Base-by-base conservation (phyloP, 1,284 basidiomycete species). In the Anthracocystis panici-leucophaei region DNA sequence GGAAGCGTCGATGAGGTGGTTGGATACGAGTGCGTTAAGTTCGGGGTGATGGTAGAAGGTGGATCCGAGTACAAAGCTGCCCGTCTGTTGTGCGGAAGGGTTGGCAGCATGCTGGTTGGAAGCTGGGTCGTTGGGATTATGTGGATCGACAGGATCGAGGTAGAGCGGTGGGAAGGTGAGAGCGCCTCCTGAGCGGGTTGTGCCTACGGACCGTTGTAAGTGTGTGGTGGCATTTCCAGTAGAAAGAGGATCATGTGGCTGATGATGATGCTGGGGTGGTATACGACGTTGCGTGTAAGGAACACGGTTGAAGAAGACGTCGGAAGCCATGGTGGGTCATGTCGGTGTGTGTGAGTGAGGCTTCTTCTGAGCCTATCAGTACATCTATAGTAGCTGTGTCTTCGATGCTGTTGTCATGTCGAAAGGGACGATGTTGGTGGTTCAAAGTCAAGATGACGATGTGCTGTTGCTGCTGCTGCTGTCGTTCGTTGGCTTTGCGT, bases 101-200 rank as follows among this genome's bases (percentile, higher is more conserved):
- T 58, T 44, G 59, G 52, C 44, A 45, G 55, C 40, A 44, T 56
- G 41, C 42, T 56, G 42, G 21, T 54, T 41, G 48, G 54, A 38
- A 14, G 65, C 53, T 2, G 70, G 44, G 27, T 68, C 71, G 40
- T 51, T 31, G n/a, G 38, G 8, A 49, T 40, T 16, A 3, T 54
- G 48, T 9, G 60, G 31, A 11, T 71, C 64, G 51, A 59, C 38
- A 2, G 75, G 75, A 45, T 77, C 75, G 38, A 77, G 75, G 42
- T 68, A 69, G 52, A 77, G 75, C 3, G 75, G 75, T 10, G 75
- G 75, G n/a, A 77, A 77, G 23, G 71, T 74, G 41, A 73, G 64
- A 2, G 65, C 57, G 8, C 50, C 66, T 11, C 70, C 70, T 27
- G 66, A 66, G 11, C 62, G 65, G 7, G 53, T 56, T 16, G 65